phyloP scores from a whole-genome alignment of 2,329 filamentous ascomycete genomes.

The Colletotrichum liriopes region DNA sequence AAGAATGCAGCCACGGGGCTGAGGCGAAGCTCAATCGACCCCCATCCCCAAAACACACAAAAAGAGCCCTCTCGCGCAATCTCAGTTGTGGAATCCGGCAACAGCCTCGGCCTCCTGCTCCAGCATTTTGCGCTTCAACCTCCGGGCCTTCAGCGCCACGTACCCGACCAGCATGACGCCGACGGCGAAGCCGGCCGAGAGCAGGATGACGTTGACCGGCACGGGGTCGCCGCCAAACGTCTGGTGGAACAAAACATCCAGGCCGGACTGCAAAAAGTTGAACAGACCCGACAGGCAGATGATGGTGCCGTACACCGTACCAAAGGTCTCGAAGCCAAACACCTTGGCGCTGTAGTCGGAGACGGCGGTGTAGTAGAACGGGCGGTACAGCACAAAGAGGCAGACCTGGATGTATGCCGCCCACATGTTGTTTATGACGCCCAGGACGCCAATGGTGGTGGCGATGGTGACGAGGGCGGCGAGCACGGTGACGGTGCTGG shows the following conservation, averaged over 20 bases:
- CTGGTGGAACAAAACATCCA: constrained; percentile 84
- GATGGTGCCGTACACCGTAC: constrained; percentile 92
- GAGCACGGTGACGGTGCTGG: constrained; percentile 81
- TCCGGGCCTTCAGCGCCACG: constrained; percentile 65
- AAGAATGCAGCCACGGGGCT: not conserved
- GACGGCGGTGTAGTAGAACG: constrained; percentile 92
- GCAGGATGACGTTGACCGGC: constrained; percentile 81
- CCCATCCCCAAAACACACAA: not conserved
- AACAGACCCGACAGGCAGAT: constrained; percentile 88
- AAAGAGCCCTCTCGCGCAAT: not conserved
- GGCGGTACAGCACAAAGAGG: constrained; percentile 88
- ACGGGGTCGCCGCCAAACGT: constrained; percentile 81
- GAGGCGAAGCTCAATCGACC: not conserved
- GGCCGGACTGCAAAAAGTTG: constrained; percentile 86
- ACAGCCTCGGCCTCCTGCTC: constrained; percentile 42
- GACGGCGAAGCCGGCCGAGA: constrained; percentile 73
- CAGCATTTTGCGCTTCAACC: constrained; percentile 50
- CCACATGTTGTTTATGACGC: constrained; percentile 78
- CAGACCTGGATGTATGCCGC: constrained; percentile 83
- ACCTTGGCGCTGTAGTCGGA: constrained; percentile 93
- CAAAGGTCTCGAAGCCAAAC: constrained; percentile 92
- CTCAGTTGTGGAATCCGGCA: constrained; percentile 11
- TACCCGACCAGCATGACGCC: constrained; percentile 78
- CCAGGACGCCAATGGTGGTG: constrained; percentile 82
- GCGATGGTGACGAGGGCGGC: constrained; percentile 78